These are phyloP conservation scores for Tuber indicum DNA, from an alignment of 495 filamentous ascomycete species.

Conservation along the genomic window DNA sequence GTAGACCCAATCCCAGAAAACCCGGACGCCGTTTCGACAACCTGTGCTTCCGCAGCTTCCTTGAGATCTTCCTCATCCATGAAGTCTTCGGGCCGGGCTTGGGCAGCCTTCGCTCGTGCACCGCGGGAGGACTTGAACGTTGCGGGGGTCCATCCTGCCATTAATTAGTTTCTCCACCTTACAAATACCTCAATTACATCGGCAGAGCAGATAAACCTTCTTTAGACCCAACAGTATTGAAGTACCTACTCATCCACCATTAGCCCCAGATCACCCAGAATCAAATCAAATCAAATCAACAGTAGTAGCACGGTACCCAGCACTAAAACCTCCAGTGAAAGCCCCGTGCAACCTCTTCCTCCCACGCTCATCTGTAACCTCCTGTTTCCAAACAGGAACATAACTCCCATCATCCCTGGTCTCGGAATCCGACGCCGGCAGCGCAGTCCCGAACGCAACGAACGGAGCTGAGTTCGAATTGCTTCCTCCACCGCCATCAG, in stretches of 20 bases:
- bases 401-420: conserved; percentile 88
- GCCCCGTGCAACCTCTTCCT: conserved; percentile 89
- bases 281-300: conserved; percentile 2
- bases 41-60: conserved; percentile 70
- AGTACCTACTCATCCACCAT: conserved; percentile 58
- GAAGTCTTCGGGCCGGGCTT: conserved; percentile 72
- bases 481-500: conserved; percentile 50
- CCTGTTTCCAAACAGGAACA: conserved; percentile 93
- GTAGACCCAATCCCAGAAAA: conserved; percentile 75
- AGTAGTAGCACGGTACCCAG: conserved; percentile 59
- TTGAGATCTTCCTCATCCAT: conserved; percentile 98
- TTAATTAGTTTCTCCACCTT: background rate
- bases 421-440: conserved; percentile 71
- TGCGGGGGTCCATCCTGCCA: conserved; percentile 70
- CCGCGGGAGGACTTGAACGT: conserved; percentile 85
- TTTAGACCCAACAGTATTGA: conserved; percentile 95
- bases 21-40: conserved; percentile 60
- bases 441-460: conserved; percentile 75
- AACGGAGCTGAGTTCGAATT: conserved; percentile 69
- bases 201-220: conserved; percentile 51
- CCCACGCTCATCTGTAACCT: conserved; percentile 88
- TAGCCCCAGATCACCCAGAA: background rate
- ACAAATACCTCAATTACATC: conserved; percentile 8
- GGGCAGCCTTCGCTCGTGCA: conserved; percentile 64
- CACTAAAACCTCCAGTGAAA: conserved; percentile 94